Evolutionary conservation across 202 grass and related monocot species (phyloP).

Genomic region (Digitaria exilis): DNA sequence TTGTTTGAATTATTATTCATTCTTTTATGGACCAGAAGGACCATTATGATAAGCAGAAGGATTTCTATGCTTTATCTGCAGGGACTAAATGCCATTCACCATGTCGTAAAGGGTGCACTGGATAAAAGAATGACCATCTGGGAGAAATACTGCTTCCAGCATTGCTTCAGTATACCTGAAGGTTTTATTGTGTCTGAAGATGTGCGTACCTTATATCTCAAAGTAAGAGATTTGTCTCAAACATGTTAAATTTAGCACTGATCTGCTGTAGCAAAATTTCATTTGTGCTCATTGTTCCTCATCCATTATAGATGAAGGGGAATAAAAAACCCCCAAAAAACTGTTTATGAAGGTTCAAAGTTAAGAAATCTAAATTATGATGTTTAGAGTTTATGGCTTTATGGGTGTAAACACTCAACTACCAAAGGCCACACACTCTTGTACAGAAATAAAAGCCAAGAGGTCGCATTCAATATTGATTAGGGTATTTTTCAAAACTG

Average conservation of each 20-base stretch:
- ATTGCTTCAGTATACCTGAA: conserved; percentile 46
- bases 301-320: not conserved
- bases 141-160: conserved; percentile 39
- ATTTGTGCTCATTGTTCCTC: not conserved
- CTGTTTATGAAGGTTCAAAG: not conserved
- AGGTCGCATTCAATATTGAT: not conserved
- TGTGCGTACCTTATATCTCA: conserved; percentile 27
- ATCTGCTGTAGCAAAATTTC: not conserved
- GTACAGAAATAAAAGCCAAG: not conserved
- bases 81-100: conserved; percentile 36
- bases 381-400: not conserved
- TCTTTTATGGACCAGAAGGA: not conserved
- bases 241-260: conserved; percentile 18
- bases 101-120: conserved; percentile 34
- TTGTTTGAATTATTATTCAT: not conserved
- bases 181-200: conserved; percentile 38
- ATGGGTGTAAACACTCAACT: not conserved
- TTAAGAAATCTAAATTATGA: not conserved
- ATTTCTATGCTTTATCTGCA: conserved; percentile 23
- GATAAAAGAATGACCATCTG: conserved; percentile 44
- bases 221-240: conserved; percentile 10
- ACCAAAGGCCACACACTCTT: not conserved
- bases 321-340: not conserved
- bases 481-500: not conserved
- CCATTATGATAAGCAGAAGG: not conserved